A percentile compares a stretch with the other conserved stretches of the same genome.
phyloP scores from a whole-genome alignment of 2,329 filamentous ascomycete genomes.

The Zymoseptoria crescenta region DNA sequence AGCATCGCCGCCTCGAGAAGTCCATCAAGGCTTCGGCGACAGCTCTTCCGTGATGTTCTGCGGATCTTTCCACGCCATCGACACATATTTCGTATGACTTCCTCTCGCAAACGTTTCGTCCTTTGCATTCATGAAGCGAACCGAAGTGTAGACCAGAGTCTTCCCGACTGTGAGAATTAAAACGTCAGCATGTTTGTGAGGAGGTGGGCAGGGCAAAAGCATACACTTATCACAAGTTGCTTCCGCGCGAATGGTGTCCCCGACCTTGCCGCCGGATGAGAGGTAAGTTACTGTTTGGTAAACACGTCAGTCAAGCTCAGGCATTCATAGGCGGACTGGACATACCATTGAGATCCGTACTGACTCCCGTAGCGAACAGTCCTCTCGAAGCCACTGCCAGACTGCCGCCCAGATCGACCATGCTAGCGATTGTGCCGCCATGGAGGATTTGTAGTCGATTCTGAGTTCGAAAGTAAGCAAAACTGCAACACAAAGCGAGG shows the following conservation, averaged over 20 bases:
- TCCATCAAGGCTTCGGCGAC: conserved; percentile 32
- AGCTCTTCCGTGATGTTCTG: conserved; percentile 55
- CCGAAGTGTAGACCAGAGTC: conserved; percentile 56
- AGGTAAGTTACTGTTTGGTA: conserved; percentile 51
- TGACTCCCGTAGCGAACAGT: conserved; percentile 58
- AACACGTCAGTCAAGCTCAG: neutral
- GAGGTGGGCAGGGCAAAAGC: neutral
- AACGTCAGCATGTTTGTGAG: neutral
- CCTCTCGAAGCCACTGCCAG: conserved; percentile 58
- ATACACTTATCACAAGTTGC: conserved; percentile 58
- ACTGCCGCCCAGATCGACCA: conserved; percentile 61
- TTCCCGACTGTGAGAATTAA: conserved; percentile 47
- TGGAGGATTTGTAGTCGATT: conserved; percentile 71
- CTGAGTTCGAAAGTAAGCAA: conserved; percentile 34
- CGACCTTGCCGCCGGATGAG: conserved; percentile 54
- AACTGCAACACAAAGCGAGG: neutral
- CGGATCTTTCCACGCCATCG: conserved; percentile 54
- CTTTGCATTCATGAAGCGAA: conserved; percentile 52
- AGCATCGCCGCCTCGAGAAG: too few species aligned
- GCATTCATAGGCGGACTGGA: neutral
- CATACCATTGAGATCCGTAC: conserved; percentile 55
- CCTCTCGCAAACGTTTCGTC: conserved; percentile 56
- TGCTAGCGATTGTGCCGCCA: conserved; percentile 69
- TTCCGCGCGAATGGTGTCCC: conserved; percentile 45
- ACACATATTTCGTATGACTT: conserved; percentile 56